phyloP scores from a whole-genome alignment of 371 early-diverging fungal genomes.

The Syncephalastrum racemosum region DNA sequence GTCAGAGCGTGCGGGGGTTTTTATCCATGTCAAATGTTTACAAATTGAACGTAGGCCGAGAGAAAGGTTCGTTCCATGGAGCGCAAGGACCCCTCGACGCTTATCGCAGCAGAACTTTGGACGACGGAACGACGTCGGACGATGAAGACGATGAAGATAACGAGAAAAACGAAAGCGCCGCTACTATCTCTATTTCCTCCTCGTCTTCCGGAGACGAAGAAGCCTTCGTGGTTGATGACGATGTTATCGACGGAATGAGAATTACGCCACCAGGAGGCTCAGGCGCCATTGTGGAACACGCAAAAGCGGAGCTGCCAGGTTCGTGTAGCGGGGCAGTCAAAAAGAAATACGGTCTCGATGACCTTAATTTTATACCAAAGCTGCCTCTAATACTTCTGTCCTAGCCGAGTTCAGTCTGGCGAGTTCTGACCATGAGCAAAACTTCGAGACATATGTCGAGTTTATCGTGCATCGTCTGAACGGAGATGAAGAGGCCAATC shows the following conservation, averaged over 20 bases:
- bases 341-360: neutral
- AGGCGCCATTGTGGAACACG: neutral
- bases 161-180: neutral
- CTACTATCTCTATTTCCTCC: no score
- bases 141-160: conserved; percentile 10
- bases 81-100: conserved; percentile 18
- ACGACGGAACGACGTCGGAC: conserved; percentile 1
- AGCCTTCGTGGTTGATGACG: conserved; percentile 21
- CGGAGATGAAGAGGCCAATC: neutral
- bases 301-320: conserved; percentile 14
- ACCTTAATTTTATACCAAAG: no score
- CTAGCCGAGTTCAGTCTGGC: conserved; percentile 20
- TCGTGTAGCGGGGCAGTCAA: neutral
- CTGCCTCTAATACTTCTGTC: no score
- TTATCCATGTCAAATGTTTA: neutral
- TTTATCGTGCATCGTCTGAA: conserved; percentile 11
- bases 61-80: conserved; percentile 11
- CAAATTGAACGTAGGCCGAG: conserved; percentile 10
- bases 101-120: conserved; percentile 4
- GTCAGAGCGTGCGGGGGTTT: neutral
- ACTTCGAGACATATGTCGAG: conserved; percentile 22
- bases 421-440: conserved; percentile 5
- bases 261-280: neutral
- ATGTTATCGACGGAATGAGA: conserved; percentile 20
- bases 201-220: conserved; percentile 5